A percentile compares a stretch with the other conserved stretches of the same genome.
Conservation (phyloP, 1,284 basidiomycete genomes). For the Ustilago crameri region DNA sequence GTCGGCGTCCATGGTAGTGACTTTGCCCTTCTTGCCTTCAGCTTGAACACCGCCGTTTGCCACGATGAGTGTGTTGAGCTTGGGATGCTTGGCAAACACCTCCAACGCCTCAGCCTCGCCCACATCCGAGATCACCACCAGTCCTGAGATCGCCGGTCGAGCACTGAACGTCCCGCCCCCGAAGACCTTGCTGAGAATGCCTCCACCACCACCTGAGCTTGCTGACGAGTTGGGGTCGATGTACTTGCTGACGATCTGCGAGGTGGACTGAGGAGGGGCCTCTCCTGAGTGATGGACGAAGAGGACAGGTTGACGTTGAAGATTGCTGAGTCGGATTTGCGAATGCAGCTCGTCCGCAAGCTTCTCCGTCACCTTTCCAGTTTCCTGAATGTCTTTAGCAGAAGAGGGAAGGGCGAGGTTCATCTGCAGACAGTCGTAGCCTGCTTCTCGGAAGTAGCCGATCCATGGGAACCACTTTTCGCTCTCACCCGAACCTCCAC, state of each 20-base stretch:
- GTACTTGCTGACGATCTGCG: conserved; percentile 29
- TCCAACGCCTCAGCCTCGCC: conserved; percentile 17
- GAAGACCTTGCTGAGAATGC: conserved; percentile 30
- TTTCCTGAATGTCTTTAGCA: neutral
- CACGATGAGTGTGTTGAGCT: conserved; percentile 41
- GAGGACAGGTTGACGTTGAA: conserved; percentile 47
- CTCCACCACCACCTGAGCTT: conserved; percentile 4
- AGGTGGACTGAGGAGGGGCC: neutral
- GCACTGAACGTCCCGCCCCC: conserved; percentile 28
- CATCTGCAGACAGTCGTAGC: conserved; percentile 49
- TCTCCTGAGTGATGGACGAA: conserved; percentile 36
- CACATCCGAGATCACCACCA: conserved; percentile 39
- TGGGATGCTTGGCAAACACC: conserved; percentile 36
- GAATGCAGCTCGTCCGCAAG: conserved; percentile 40
- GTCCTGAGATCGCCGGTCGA: conserved; percentile 30
- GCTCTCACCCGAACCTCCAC: conserved; percentile 6
- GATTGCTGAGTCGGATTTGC: conserved; percentile 37
- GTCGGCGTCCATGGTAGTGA: conserved; percentile 16
- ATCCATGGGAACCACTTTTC: conserved; percentile 50
- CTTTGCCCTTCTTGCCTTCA: conserved; percentile 20
- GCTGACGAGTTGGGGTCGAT: conserved; percentile 18
- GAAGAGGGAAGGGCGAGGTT: conserved; percentile 26
- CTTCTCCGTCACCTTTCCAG: neutral
- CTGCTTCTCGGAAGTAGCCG: conserved; percentile 47
- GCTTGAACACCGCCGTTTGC: conserved; percentile 15